Evolutionary conservation across 805 yeast genomes (phyloP).

Genomic region (Wickerhamomyces pijperi): DNA sequence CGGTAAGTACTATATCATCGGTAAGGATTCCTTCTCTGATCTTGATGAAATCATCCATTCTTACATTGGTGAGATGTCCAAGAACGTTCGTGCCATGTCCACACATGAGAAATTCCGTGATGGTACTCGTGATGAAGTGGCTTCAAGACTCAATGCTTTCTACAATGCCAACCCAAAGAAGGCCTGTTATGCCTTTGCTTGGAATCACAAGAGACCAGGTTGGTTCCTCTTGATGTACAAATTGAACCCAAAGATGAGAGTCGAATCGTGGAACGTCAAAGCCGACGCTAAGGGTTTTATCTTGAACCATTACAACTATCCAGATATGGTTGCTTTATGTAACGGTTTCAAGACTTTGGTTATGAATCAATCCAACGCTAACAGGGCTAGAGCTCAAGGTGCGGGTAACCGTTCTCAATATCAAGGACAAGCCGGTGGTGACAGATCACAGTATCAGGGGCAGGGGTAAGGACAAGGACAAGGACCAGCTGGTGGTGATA

Average conservation of each 20-base stretch:
- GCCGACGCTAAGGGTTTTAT: conserved; percentile 83
- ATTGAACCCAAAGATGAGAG: conserved; percentile 54
- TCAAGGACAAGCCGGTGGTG: not conserved
- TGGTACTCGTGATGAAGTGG: conserved; percentile 71
- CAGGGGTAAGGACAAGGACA: too few species aligned
- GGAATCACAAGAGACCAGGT: conserved; percentile 88
- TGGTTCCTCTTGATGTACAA: conserved; percentile 84
- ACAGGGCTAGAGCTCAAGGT: not conserved
- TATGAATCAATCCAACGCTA: conserved; percentile 12
- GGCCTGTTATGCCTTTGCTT: conserved; percentile 84
- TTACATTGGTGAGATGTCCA: conserved; percentile 75
- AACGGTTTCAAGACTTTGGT: conserved; percentile 82
- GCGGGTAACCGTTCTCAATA: not conserved
- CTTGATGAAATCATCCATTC: conserved; percentile 86
- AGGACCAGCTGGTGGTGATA: not conserved
- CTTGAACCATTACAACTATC: conserved; percentile 69
- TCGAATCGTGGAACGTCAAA: conserved; percentile 82
- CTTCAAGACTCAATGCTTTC: conserved; percentile 78
- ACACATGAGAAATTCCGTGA: conserved; percentile 80
- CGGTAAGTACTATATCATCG: conserved; percentile 55
- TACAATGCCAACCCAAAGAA: conserved; percentile 85
- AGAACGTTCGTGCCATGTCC: conserved; percentile 74
- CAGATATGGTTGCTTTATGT: conserved; percentile 80
- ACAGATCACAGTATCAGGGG: not conserved
- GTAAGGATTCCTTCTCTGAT: conserved; percentile 63